Evolutionary conservation across 2,329 filamentous ascomycete species (phyloP), one percentile per base, ranked within the genome.

Genomic region (Apiospora sp.): DNA sequence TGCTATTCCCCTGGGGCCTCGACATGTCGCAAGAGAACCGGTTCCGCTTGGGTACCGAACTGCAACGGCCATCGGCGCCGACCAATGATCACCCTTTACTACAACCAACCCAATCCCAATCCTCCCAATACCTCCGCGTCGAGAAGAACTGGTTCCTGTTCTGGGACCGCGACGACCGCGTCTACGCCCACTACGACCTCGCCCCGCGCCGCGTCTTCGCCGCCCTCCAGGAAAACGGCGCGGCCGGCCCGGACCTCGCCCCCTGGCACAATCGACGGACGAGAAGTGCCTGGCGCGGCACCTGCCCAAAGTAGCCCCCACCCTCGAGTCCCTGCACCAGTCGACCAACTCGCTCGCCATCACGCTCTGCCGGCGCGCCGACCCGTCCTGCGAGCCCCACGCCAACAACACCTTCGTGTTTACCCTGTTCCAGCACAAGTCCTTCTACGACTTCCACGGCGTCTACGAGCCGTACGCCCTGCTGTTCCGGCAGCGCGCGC

Each of bases 81-180:
- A 6, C 75, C 0, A 76, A 10, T 3, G 30, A 5, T 10, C 34
- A 30, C 24, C 30, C 54, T 3, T 6, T 22, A 5, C 54, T 3
- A 16, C 51, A 51, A 27, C 6, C 49, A 22, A 2, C 27, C 27
- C 46, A 27, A 3, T 12, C n/a, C 27, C 27, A 30, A 27, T 13
- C n/a, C 0, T 27, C 12, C 16, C 30, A 37, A 3, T 64, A 64
- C 22, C 19, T 41, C 1, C 58, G 58, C 58, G 58, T 91, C 37
- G 89, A 92, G 80, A 91, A 91, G 84, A 91, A 92, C 76, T 92
- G 85, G 83, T 91, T 91, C 75, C 73, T 88, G 2, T 91, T 91
- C 80, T 91, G 89, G 89, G 88, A 90, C 74, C 72, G 73, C 0
- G 72, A 81, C 0, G 84, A 83, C 6, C 77, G 83, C 27, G 79